phyloP scores from a whole-genome alignment of 345 rosid genomes.

The Ceriops decandra region DNA sequence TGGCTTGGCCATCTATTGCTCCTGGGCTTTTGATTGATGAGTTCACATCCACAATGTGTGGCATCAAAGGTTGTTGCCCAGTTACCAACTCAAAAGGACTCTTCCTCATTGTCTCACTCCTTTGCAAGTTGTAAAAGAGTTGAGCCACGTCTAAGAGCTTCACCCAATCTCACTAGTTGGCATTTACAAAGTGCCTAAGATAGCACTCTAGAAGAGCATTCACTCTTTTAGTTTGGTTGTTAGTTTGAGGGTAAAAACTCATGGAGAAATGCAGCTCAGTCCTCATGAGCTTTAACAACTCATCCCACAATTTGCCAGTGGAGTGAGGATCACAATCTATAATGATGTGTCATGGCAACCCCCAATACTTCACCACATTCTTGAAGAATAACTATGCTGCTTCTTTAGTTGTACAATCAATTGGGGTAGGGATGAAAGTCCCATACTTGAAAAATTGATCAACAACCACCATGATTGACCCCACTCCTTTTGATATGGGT shows the following conservation, averaged over 20 bases:
- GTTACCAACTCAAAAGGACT: too few relatives aligned
- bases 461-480: not conserved
- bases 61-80: too few relatives aligned
- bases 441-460: not conserved
- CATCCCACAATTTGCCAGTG: not conserved
- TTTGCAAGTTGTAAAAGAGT: too few relatives aligned
- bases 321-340: not conserved
- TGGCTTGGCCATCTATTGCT: too few relatives aligned
- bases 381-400: not conserved
- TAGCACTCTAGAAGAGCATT: not conserved
- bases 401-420: not conserved
- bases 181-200: conserved; percentile 3
- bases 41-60: too few relatives aligned
- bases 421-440: not conserved
- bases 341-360: too few relatives aligned
- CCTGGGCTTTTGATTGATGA: too few relatives aligned
- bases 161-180: too few relatives aligned
- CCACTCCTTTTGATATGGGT: not conserved
- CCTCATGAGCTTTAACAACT: not conserved
- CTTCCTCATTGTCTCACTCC: too few relatives aligned
- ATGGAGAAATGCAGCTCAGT: not conserved
- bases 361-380: conserved; percentile 1
- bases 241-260: not conserved
- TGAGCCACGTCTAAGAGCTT: too few relatives aligned
- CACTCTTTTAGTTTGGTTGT: not conserved